Evolutionary conservation across 2,329 filamentous ascomycete genomes (phyloP), one percentile per base, ranked within the genome.

Genomic region (Arachnomyces sp.): DNA sequence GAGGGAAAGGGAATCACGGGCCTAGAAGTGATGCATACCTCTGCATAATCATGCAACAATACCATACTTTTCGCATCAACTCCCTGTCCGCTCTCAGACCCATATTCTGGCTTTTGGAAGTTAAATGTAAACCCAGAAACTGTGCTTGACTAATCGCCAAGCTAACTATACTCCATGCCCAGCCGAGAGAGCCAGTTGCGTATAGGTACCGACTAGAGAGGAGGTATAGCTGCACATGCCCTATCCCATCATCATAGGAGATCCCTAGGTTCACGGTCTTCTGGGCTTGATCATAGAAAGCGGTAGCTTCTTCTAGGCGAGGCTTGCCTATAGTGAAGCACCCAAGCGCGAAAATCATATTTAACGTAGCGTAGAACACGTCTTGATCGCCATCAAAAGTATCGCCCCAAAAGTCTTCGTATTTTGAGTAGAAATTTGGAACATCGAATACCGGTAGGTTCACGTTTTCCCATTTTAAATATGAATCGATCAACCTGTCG

Each of bases 391-490:
- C 33, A 18, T 14, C 9, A 7, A 42, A 12, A 14, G 38, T 36
- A 25, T 37, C 39, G 14, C 34, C 28, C 31, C 42, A 43, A 18
- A 43, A 16, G 13, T 38, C 28, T 20, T 42, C 38, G 30, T 51
- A 54, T 12, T 40, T 39, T n/a, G 45, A 25, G 14, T 43, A 40
- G 16, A 55, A 54, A 2, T 40, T 34, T 3, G 36, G 4, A 13
- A 52, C 42, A 25, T 52, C 43, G 20, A 56, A 47, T 7, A 56
- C 48, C 1, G 53, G 53, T 15, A 55, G 31, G 31, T 52, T 51
- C n/a, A 51, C 51, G 40, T 51, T 53, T 42, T 56, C 52, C 13
- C 46, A 48, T 7, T 43, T 46, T 16, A 56, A 34, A 18, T 56
- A 56, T 2, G 34, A 37, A 3, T 41, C 38, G 8, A 56, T 28